Percentiles rank a stretch among this genome's conserved stretches.
Conservation (phyloP, 1,284 basidiomycete species). For the Kwoniella shivajii region DNA sequence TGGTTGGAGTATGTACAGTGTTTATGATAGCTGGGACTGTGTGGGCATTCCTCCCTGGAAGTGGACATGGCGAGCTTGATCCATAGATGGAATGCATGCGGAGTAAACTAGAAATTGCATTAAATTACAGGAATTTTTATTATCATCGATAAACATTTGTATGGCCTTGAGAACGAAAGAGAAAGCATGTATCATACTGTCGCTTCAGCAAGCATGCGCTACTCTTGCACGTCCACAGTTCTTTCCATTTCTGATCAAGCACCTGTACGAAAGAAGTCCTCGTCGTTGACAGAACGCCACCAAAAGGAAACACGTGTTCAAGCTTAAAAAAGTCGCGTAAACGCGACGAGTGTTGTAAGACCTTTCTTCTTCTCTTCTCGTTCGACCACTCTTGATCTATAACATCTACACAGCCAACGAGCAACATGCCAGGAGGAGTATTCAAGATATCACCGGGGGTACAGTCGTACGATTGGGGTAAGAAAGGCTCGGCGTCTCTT, state of each 20-base stretch:
- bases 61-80: slow-evolving; percentile 55
- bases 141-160: neutral
- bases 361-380: no score
- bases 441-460: slow-evolving; percentile 52
- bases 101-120: neutral
- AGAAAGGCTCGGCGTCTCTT: slow-evolving; percentile 58
- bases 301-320: no score
- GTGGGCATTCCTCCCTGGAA: slow-evolving; percentile 63
- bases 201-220: no score
- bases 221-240: no score
- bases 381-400: neutral
- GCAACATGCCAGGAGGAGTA: slow-evolving; percentile 17
- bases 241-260: no score
- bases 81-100: slow-evolving; percentile 56
- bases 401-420: neutral
- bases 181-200: no score
- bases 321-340: no score
- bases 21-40: slow-evolving; percentile 80
- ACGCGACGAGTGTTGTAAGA: no score
- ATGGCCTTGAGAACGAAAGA: neutral
- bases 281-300: no score
- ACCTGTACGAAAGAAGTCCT: no score
- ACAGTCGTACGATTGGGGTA: slow-evolving; percentile 61
- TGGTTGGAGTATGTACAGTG: slow-evolving; percentile 62
- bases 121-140: neutral